A percentile compares a stretch with the other conserved stretches of the same genome.
These are phyloP conservation scores for Zalaria obscura DNA, from an alignment of 2,329 filamentous ascomycete species.

Conservation along the genomic window DNA sequence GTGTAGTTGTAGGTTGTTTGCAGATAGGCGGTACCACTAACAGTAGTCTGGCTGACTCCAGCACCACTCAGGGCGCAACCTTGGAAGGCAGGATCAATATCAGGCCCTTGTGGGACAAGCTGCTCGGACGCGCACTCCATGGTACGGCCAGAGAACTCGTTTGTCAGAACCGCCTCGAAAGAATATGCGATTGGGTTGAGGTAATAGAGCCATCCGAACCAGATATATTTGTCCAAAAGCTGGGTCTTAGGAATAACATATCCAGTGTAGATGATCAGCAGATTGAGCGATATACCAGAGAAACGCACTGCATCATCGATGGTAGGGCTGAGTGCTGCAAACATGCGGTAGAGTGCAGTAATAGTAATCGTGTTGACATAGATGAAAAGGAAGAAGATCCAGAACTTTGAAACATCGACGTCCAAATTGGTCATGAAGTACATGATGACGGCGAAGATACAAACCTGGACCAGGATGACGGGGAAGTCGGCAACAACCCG, in stretches of 20 bases:
- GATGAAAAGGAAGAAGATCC: slow-evolving; percentile 50
- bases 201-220: slow-evolving; percentile 49
- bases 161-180: slow-evolving; percentile 53
- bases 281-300: slow-evolving; percentile 46
- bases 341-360: slow-evolving; percentile 51
- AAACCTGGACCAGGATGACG: slow-evolving; percentile 41
- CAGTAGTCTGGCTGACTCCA: slow-evolving; percentile 31
- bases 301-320: slow-evolving; percentile 55
- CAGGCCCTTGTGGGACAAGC: slow-evolving; percentile 46
- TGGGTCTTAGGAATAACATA: slow-evolving; percentile 55
- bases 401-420: slow-evolving; percentile 47
- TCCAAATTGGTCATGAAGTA: slow-evolving; percentile 52
- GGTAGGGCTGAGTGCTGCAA: slow-evolving; percentile 47
- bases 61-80: slow-evolving; percentile 51
- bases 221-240: slow-evolving; percentile 44
- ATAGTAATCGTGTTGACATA: slow-evolving; percentile 49
- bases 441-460: slow-evolving; percentile 47
- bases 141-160: slow-evolving; percentile 44
- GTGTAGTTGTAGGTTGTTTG: slow-evolving; percentile 41
- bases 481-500: slow-evolving; percentile 50
- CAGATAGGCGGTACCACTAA: slow-evolving; percentile 43
- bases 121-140: slow-evolving; percentile 47
- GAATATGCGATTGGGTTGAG: slow-evolving; percentile 41
- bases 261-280: slow-evolving; percentile 49
- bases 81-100: slow-evolving; percentile 40